Evolutionary conservation across 768 basidiomycete species (phyloP).

Genomic region (Mycena rosella): DNA sequence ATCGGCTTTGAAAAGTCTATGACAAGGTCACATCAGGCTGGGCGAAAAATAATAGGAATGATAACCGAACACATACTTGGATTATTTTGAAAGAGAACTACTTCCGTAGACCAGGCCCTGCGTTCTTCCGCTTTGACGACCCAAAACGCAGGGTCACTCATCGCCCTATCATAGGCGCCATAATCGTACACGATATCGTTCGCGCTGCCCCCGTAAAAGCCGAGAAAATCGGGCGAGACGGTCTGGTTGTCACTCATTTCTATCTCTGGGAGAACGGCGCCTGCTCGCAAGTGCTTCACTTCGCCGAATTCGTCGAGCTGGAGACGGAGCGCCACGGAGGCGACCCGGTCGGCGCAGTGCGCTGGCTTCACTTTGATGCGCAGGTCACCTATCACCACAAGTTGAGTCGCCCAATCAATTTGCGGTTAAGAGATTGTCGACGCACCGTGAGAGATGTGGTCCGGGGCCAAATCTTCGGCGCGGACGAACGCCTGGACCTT

Average conservation of each 20-base stretch:
- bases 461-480: too few species aligned
- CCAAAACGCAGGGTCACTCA: too few species aligned
- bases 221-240: background rate
- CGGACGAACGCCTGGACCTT: too few species aligned
- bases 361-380: too few species aligned
- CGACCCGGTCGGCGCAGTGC: too few species aligned
- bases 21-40: background rate
- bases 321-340: too few species aligned
- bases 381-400: too few species aligned
- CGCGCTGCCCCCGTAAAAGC: background rate
- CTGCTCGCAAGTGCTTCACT: slow-evolving; percentile 12
- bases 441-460: too few species aligned
- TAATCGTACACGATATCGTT: slow-evolving; percentile 7
- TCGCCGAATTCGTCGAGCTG: slow-evolving; percentile 26
- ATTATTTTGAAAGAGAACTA: slow-evolving; percentile 8
- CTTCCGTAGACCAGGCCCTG: background rate
- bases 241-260: background rate
- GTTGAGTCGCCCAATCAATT: too few species aligned
- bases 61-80: background rate
- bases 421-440: too few species aligned
- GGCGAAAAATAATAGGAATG: background rate
- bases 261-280: slow-evolving; percentile 17
- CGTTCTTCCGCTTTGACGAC: slow-evolving; percentile 29
- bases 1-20: slow-evolving; percentile 9
- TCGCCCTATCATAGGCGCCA: background rate